Evolutionary conservation across 805 yeast genomes (phyloP).

Genomic region (Debaryomyces prosopidis): DNA sequence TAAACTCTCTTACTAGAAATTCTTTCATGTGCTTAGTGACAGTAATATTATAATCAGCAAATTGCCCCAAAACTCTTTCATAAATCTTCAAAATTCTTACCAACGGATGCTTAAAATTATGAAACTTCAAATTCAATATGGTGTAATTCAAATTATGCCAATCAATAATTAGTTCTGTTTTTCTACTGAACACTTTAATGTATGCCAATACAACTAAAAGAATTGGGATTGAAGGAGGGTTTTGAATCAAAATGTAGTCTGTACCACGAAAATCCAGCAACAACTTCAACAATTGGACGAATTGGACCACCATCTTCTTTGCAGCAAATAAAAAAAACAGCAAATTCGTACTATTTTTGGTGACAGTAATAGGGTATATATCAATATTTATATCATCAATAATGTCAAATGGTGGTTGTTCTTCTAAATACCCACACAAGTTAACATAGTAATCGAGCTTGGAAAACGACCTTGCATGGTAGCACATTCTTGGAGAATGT

Average conservation of each 20-base stretch:
- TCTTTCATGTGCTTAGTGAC: slow-evolving; percentile 76
- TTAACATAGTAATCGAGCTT: slow-evolving; percentile 70
- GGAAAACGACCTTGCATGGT: slow-evolving; percentile 83
- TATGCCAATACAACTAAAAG: slow-evolving; percentile 61
- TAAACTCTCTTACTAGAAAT: slow-evolving; percentile 58
- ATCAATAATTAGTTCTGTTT: slow-evolving; percentile 73
- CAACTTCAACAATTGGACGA: slow-evolving; percentile 44
- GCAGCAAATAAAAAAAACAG: slow-evolving; percentile 61
- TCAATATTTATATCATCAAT: slow-evolving; percentile 52
- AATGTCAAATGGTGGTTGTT: slow-evolving; percentile 51
- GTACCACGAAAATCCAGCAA: slow-evolving; percentile 60
- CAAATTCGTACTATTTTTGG: slow-evolving; percentile 37
- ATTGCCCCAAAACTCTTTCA: slow-evolving; percentile 62
- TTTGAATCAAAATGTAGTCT: slow-evolving; percentile 73
- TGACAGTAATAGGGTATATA: slow-evolving; percentile 46
- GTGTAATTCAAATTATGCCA: slow-evolving; percentile 96
- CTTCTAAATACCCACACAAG: slow-evolving; percentile 78
- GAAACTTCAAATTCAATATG: slow-evolving; percentile 67
- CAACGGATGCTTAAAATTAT: slow-evolving; percentile 55
- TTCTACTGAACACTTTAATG: slow-evolving; percentile 47
- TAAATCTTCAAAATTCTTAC: slow-evolving; percentile 61
- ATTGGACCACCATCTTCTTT: slow-evolving; percentile 60
- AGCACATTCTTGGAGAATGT: slow-evolving; percentile 91
- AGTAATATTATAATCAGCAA: slow-evolving; percentile 72
- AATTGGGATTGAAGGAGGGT: slow-evolving; percentile 92